phyloP scores from a whole-genome alignment of 2,329 filamentous ascomycete species.

The Trichoderma sp. region DNA sequence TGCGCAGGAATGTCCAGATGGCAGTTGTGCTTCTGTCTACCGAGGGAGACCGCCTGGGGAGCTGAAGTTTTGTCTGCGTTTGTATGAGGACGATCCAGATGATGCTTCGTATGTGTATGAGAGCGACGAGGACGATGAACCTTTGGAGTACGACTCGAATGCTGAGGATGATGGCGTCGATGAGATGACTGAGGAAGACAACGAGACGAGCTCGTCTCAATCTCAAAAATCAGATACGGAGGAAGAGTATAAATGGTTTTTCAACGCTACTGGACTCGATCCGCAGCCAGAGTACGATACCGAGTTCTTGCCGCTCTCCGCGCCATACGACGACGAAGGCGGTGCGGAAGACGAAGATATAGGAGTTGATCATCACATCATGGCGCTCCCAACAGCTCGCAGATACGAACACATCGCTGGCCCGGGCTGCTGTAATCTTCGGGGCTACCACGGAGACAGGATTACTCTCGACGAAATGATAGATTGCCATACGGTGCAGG shows the following conservation, averaged over 20 bases:
- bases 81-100: background rate
- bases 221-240: background rate
- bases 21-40: constrained; percentile 20
- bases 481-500: constrained; percentile 30
- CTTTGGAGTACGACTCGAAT: constrained; percentile 14
- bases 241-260: background rate
- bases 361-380: background rate
- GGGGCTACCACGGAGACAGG: constrained; percentile 26
- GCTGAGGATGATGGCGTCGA: background rate
- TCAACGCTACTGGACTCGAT: background rate
- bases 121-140: constrained; percentile 1
- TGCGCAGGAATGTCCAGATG: background rate
- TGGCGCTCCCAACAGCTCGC: constrained; percentile 1
- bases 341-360: constrained; percentile 6
- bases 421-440: constrained; percentile 19
- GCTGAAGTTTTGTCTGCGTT: background rate
- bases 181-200: background rate
- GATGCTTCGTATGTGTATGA: constrained; percentile 15
- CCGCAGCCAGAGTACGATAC: background rate
- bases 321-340: constrained; percentile 12
- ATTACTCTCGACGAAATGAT: constrained; percentile 29
- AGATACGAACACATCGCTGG: constrained; percentile 29
- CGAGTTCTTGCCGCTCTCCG: constrained; percentile 10
- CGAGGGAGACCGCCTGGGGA: background rate
- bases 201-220: background rate